Evolutionary conservation across 2,329 filamentous ascomycete genomes (phyloP), one percentile per base, ranked within the genome.

Genomic region (Teratosphaeriaceae sp.): DNA sequence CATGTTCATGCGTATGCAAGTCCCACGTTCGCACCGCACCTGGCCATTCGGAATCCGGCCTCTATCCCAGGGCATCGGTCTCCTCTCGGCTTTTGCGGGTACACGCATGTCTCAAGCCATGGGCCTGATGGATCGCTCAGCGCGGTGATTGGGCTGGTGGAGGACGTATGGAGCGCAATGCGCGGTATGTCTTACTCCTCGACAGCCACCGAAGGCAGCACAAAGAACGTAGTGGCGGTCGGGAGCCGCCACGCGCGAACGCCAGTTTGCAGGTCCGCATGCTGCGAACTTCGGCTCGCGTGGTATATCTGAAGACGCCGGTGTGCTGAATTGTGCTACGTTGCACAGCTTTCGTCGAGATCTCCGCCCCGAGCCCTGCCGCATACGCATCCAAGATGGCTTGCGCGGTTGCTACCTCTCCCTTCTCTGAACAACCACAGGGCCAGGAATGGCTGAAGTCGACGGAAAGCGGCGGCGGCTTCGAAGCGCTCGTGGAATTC

Each of bases 401-500:
- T 16, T 49, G 46, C 38, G 43, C 49, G 6, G 41, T 50, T 2
- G 46, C 46, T n/a, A 40, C 31, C 24, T 33, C 35, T 12, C 35
- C 43, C 3, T 42, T 42, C 33, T 8, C 31, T 3, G 31, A 40
- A 11, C 42, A 34, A 19, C 20, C 23, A 30, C 37, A 40, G 19
- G 38, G 30, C 20, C 33, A 45, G 5, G 16, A 5, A 13, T 38
- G 35, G 37, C 16, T 22, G 27, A 26, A 40, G 38, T 33, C 38
- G 18, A 42, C 30, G 7, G 29, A 41, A 18, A 31, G 8, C 26
- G 29, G 18, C 5, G 21, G 16, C 5, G 40, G 35, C 38, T 40
- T 51, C 5, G 42, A 42, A 12, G 41, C 43, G 3, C 38, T 54
- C 18, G 33, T 31, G 19, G 42, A 45, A 3, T 54, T 52, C 50